Evolutionary conservation across 495 filamentous ascomycete genomes (phyloP).

Genomic region (Pyronema omphalodes): DNA sequence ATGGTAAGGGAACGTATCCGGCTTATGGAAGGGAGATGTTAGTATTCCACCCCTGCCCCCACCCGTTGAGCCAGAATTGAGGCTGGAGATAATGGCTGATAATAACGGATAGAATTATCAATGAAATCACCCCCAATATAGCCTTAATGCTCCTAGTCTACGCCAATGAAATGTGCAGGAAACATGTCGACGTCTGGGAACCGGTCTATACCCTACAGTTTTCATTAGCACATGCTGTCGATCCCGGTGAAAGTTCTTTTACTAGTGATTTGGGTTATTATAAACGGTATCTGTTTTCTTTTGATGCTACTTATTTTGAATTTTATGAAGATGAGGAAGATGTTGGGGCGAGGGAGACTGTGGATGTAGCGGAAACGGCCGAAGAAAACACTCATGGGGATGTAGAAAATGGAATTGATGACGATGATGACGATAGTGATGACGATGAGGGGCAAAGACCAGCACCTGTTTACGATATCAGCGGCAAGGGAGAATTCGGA

Average conservation of each 20-base stretch:
- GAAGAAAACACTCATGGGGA: too few relatives aligned
- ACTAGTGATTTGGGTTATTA: not conserved
- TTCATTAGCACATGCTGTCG: not conserved
- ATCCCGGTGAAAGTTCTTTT: not conserved
- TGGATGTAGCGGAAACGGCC: too few relatives aligned
- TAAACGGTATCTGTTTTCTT: not conserved
- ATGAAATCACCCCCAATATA: not conserved
- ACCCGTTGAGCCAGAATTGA: too few relatives aligned
- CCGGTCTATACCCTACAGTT: not conserved
- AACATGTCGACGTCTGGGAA: not conserved
- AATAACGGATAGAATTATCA: not conserved
- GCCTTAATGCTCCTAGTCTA: not conserved
- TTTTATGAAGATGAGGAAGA: not conserved
- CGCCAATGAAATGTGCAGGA: not conserved
- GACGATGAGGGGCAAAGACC: not conserved
- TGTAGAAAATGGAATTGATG: not conserved
- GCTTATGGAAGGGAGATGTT: slow-evolving; percentile 10
- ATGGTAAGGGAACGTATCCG: slow-evolving; percentile 1
- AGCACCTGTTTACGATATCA: not conserved
- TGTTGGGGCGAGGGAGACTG: not conserved
- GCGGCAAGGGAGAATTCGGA: slow-evolving; percentile 1
- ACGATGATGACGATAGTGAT: not conserved
- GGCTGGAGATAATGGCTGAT: too few relatives aligned
- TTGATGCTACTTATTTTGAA: not conserved
- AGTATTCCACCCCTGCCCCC: not conserved